Percentiles rank a stretch among this genome's conserved stretches.
phyloP scores from a whole-genome alignment of 768 basidiomycete genomes.

The Termitomyces sp. region DNA sequence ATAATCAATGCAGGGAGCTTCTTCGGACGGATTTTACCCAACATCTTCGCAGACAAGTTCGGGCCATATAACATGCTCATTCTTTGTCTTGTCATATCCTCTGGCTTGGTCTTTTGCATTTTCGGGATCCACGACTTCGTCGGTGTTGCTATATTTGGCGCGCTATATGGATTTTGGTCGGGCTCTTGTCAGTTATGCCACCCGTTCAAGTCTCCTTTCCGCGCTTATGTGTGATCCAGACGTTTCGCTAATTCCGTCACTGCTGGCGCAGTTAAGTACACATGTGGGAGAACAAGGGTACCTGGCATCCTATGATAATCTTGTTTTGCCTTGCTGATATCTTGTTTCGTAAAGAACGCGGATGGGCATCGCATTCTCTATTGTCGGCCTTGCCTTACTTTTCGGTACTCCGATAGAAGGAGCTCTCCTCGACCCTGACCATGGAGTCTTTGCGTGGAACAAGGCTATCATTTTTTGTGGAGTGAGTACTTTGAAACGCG shows the following conservation, averaged over 20 bases:
- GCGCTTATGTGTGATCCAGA: conserved; percentile 21
- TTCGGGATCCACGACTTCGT: conserved; percentile 34
- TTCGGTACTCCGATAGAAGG: conserved; percentile 51
- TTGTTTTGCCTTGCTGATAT: neutral
- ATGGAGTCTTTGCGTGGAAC: conserved; percentile 29
- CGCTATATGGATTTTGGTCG: conserved; percentile 54
- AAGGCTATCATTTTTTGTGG: conserved; percentile 40
- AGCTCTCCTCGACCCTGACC: conserved; percentile 30
- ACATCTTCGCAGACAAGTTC: conserved; percentile 47
- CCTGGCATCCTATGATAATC: neutral
- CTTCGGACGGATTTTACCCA: conserved; percentile 54
- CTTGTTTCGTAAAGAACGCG: conserved; percentile 29
- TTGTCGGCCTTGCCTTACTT: conserved; percentile 41
- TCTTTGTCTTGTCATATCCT: conserved; percentile 36
- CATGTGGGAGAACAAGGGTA: conserved; percentile 36
- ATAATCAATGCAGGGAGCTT: conserved; percentile 51
- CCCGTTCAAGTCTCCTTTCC: too few relatives aligned
- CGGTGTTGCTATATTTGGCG: conserved; percentile 38
- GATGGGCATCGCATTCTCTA: conserved; percentile 46
- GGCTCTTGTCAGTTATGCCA: conserved; percentile 42
- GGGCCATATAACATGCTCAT: conserved; percentile 51
- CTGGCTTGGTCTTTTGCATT: conserved; percentile 43
- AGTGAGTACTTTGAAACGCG: conserved; percentile 19
- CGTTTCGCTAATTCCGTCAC: conserved; percentile 35
- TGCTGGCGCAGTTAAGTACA: conserved; percentile 32